A percentile compares a stretch with the other conserved stretches of the same genome.
Conservation (phyloP, 805 yeast genomes). For the Saccharomyces jurei region DNA sequence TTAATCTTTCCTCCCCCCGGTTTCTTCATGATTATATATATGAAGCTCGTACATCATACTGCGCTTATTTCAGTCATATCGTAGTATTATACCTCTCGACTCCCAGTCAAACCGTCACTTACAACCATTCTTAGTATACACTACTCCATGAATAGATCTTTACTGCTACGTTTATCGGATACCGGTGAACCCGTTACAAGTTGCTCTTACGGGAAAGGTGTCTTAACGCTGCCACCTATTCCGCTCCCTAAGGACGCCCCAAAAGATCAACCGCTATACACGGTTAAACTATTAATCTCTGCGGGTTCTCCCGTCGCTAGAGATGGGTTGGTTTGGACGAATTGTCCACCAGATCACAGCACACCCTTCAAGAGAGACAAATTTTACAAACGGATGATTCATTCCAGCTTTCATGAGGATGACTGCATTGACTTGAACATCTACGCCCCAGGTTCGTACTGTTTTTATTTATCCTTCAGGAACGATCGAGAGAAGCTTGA, state of each 20-base stretch:
- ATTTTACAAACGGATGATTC: constrained; percentile 45
- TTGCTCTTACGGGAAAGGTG: constrained; percentile 31
- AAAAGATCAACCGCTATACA: constrained; percentile 38
- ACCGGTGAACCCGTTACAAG: constrained; percentile 31
- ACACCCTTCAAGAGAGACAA: constrained; percentile 47
- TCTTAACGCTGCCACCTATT: constrained; percentile 33
- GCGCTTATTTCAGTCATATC: background rate
- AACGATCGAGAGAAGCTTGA: constrained; percentile 30
- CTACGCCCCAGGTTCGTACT: constrained; percentile 68
- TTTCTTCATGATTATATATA: background rate
- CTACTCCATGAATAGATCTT: constrained; percentile 20
- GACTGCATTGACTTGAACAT: constrained; percentile 52
- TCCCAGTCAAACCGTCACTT: background rate
- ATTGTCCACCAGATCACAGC: constrained; percentile 46
- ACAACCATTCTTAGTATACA: background rate
- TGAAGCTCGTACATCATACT: background rate
- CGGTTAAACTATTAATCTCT: constrained; percentile 53
- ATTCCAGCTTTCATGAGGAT: constrained; percentile 57
- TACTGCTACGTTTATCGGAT: constrained; percentile 31
- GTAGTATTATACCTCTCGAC: background rate
- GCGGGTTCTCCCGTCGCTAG: constrained; percentile 71
- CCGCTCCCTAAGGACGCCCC: constrained; percentile 32
- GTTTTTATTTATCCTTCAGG: constrained; percentile 60
- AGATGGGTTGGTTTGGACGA: constrained; percentile 66
- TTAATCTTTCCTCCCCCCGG: background rate